Evolutionary conservation across 495 filamentous ascomycete genomes (phyloP), one percentile per base, ranked within the genome.

Genomic region (Xylaria acuta): DNA sequence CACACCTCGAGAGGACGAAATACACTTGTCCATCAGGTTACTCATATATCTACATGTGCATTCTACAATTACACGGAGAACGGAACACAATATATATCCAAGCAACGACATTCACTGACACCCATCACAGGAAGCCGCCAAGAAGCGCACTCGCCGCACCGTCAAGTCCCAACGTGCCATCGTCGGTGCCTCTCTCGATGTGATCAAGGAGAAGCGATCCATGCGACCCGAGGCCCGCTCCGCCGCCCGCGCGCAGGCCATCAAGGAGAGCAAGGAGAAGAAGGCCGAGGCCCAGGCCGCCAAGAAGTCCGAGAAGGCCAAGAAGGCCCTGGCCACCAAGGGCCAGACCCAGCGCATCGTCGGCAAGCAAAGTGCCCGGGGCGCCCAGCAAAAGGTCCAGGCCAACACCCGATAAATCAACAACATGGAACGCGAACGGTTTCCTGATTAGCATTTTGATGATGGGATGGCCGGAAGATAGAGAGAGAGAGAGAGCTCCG

Each of bases 271-370:
- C 84, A 99, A 99, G 91, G 95, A 96, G 84, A 97, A 98, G 94
- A 96, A 95, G 87, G 86, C 90, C 73, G 94, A 89, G 70, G 88
- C 90, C 64, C 90, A 92, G 84, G 92, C 88, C 83, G 90, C 90
- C 84, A 99, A 99, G 94, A 98, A 98, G 93, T 91, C 92, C 54
- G 97, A 98, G 86, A 99, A 99, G 94, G 96, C 96, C 75, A 99
- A 98, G 93, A 88, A 74, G 77, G 96, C 95, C 73, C 90, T 91
- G 72, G 75, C 79, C 56, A 88, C 89, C 80, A 91, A 92, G 86
- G 95, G 94, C 75, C 88, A 93, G 86, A 86, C 87, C 72, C 84
- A 88, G 80, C 88, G 91, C 81, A 93, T 97, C 83, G 88, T 90
- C 83, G 92, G 93, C 88, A 99, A 99, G 92, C 94, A 97, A 90